These are phyloP conservation scores for Suillus subluteus DNA, from an alignment of 768 basidiomycete genomes.

Conservation along the genomic window DNA sequence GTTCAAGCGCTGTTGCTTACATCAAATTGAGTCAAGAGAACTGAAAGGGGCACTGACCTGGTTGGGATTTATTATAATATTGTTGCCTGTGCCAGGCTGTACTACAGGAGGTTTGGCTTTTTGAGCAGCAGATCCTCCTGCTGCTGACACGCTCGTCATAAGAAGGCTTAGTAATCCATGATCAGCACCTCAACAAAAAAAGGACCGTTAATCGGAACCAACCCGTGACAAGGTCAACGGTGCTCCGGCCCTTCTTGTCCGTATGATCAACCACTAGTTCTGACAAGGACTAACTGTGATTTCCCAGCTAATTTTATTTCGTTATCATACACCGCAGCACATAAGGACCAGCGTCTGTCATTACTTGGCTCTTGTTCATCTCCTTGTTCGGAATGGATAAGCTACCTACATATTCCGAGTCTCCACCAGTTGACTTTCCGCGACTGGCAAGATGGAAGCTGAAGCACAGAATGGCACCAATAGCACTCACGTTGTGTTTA, in stretches of 20 bases:
- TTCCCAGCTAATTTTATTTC: constrained; percentile 1
- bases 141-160: constrained; percentile 4
- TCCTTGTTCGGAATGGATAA: constrained; percentile 29
- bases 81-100: constrained; percentile 65
- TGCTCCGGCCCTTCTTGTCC: neutral
- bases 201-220: neutral
- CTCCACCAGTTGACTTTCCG: constrained; percentile 16
- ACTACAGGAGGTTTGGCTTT: constrained; percentile 55
- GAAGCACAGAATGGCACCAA: constrained; percentile 11
- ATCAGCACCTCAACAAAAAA: neutral
- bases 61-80: constrained; percentile 63
- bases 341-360: neutral
- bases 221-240: no score
- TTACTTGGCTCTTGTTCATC: neutral
- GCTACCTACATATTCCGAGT: constrained; percentile 22
- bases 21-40: neutral
- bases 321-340: neutral
- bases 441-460: constrained; percentile 14
- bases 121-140: neutral
- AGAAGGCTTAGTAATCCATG: neutral
- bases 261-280: neutral
- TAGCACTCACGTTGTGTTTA: constrained; percentile 24
- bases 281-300: neutral
- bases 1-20: constrained; percentile 68
- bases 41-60: constrained; percentile 44